These are phyloP conservation scores for Cucurbita argyrosperma DNA, from an alignment of 306 rosid genomes.

Conservation along the genomic window DNA sequence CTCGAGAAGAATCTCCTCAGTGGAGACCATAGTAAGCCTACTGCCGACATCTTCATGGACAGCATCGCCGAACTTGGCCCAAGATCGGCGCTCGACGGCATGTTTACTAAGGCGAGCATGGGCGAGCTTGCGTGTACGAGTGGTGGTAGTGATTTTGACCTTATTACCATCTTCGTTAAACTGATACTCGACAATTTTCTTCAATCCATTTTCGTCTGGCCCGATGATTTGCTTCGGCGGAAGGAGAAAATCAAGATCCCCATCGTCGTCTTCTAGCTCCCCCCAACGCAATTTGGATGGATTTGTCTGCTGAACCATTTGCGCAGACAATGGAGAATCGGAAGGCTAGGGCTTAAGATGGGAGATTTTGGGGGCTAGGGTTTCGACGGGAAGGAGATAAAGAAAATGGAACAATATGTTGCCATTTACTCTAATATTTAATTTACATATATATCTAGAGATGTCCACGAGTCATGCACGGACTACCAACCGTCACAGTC, in stretches of 20 bases:
- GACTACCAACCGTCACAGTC: no score
- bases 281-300: constrained; percentile 36
- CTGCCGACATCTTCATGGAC: constrained; percentile 69
- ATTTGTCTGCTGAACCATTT: constrained; percentile 3
- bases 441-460: no score
- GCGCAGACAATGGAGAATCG: neutral
- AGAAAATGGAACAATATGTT: neutral
- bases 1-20: constrained; percentile 82
- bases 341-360: neutral
- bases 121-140: constrained; percentile 58
- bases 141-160: constrained; percentile 57
- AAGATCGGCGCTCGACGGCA: constrained; percentile 46
- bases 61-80: constrained; percentile 92
- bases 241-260: constrained; percentile 62
- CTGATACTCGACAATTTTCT: constrained; percentile 59
- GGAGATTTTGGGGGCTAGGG: neutral
- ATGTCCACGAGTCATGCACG: no score
- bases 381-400: neutral
- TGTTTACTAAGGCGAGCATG: constrained; percentile 44
- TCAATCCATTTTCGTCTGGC: constrained; percentile 72
- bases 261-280: constrained; percentile 73
- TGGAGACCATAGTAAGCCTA: constrained; percentile 85
- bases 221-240: constrained; percentile 76
- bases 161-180: constrained; percentile 74
- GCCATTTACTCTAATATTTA: neutral